Evolutionary conservation across 2,329 filamentous ascomycete genomes (phyloP), one percentile per base, ranked within the genome.

Genomic region (Berkeleyomyces rouxiae): DNA sequence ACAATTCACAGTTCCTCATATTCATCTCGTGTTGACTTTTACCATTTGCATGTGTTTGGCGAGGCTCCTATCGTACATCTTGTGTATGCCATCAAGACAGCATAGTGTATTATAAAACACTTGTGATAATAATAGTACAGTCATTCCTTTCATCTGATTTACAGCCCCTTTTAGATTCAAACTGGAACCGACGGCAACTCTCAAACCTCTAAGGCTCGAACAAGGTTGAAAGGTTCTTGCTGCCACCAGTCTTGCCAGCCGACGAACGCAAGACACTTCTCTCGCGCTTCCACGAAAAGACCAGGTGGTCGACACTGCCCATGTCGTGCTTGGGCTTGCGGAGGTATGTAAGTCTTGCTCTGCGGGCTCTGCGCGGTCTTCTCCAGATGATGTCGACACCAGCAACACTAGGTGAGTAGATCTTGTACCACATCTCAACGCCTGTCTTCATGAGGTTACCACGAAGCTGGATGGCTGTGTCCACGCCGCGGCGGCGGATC

Each of bases 361-460:
- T 83, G 72, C 91, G 85, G 67, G 90, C 89, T 73, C 90, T 83
- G 85, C 90, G 93, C 70, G 82, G 80, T 67, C 83, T 81, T 69
- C 92, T 80, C 82, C 95, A 89, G 73, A 97, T 88, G 69, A 99
- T 86, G 76, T 99, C 92, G 70, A 99, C 90, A 67, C 88, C 89
- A 71, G 87, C 84, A 40, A 97, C 86, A 71, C 88, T 87, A 65
- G 92, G 92, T 71, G 84, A 88, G 78, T 93, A 97, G 64, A 97
- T 79, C 79, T 99, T 99, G 75, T 88, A 90, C 85, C 90, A 96
- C 89, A 96, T 93, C 81, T 99, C 93, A 65, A 96, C 89, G 65
- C 89, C 88, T 5, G 95, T 83, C 68, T 88, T 83, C 67, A 89
- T 91, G 68, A 99, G 77, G 71, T 95, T 85, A 69, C 92, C 92